phyloP scores from a whole-genome alignment of 2,329 filamentous ascomycete genomes.

The Nemania diffusa region DNA sequence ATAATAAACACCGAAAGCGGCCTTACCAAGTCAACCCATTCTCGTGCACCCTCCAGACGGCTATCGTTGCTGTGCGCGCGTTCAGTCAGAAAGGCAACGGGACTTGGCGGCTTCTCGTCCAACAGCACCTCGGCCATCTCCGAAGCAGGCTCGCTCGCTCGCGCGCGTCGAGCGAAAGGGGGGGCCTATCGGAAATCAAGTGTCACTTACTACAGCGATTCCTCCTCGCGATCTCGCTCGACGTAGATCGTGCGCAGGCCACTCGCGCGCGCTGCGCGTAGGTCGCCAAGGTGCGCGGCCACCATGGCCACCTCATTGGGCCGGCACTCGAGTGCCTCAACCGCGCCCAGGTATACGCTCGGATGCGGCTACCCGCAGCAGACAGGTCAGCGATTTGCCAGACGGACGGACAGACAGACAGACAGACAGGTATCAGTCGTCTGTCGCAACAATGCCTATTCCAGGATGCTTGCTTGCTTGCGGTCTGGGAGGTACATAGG shows the following conservation, averaged over 20 bases:
- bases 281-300: slow-evolving; percentile 77
- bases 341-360: slow-evolving; percentile 75
- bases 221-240: slow-evolving; percentile 74
- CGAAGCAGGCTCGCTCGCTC: background rate
- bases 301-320: slow-evolving; percentile 77
- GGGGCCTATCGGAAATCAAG: slow-evolving; percentile 1
- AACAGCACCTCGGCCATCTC: background rate
- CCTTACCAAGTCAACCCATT: slow-evolving; percentile 68
- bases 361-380: slow-evolving; percentile 61
- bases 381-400: slow-evolving; percentile 26
- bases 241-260: slow-evolving; percentile 74
- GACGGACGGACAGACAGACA: too few relatives aligned
- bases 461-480: background rate
- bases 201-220: slow-evolving; percentile 54
- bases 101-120: slow-evolving; percentile 16
- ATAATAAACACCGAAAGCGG: slow-evolving; percentile 1
- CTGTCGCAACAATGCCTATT: slow-evolving; percentile 3
- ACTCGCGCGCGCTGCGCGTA: slow-evolving; percentile 70
- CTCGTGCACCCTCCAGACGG: slow-evolving; percentile 62
- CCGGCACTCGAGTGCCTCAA: slow-evolving; percentile 63
- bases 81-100: slow-evolving; percentile 10
- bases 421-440: background rate
- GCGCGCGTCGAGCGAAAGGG: background rate
- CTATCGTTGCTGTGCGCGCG: slow-evolving; percentile 54
- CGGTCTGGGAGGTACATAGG: background rate